Evolutionary conservation across 2,329 filamentous ascomycete species (phyloP), one percentile per base, ranked within the genome.

Genomic region (Neofusicoccum laricinum): DNA sequence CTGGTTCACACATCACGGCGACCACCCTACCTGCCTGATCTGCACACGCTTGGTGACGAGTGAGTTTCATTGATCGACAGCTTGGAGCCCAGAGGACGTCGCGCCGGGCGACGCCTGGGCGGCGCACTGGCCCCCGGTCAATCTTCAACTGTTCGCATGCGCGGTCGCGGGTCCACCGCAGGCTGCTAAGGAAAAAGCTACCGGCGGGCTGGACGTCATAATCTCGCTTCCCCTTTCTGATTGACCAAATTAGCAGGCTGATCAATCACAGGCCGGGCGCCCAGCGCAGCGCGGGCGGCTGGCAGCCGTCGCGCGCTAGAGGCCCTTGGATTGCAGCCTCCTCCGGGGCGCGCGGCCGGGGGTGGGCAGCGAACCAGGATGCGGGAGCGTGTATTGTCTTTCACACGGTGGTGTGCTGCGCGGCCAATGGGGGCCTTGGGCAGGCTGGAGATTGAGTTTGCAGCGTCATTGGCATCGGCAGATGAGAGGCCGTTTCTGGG

Each of bases 401-500:
- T 36, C 51, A 21, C 36, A 19, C 10, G 51, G 34, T 7, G 50
- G 50, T 55, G 50, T 38, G 50, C 10, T 25, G 17, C n/a, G 12
- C 36, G 19, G 53, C 53, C 53, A 58, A 58, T 58, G 50, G 36
- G 10, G 17, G 25, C 14, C 11, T 14, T 12, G 48, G 11, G 34
- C n/a, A 17, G 30, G 34, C 4, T 21, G 12, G 38, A 58, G 55
- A 34, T 46, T 36, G 55, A 46, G 25, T 46, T 32, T 21, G 25
- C 40, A 59, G 55, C 55, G 55, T 59, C 55, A 59, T 59, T 46
- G 55, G 55, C 55, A 59, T 58, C 53, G 53, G 53, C 53, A 45
- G 48, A 25, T 34, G 25, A 50, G 53, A 14, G 38, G 38, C 53
- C 25, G 38, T 17, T 45, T 30, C 53, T 58, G 36, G 32, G 25